A percentile compares a stretch with the other conserved stretches of the same genome.
phyloP scores from a whole-genome alignment of 1,284 basidiomycete genomes.

The Sanghuangporus weigelae region DNA sequence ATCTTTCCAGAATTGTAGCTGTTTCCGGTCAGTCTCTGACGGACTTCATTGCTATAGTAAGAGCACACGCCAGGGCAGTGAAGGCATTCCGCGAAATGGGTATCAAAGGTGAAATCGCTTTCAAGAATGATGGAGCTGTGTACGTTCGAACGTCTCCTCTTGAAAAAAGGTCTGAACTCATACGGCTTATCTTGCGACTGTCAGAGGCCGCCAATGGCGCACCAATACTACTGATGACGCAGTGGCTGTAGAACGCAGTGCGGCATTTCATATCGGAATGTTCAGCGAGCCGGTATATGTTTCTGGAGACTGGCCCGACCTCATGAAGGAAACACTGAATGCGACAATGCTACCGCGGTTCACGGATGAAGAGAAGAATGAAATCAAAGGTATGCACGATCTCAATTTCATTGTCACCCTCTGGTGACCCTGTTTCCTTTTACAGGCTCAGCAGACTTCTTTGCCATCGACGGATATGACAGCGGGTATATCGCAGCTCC shows the following conservation, averaged over 20 bases:
- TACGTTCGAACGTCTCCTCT: constrained; percentile 20
- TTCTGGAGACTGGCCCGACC: constrained; percentile 43
- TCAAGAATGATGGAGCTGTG: constrained; percentile 46
- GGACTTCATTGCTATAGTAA: constrained; percentile 27
- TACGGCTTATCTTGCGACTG: no score
- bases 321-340: constrained; percentile 40
- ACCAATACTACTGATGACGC: constrained; percentile 38
- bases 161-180: no score
- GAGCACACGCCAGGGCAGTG: constrained; percentile 42
- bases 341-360: constrained; percentile 39
- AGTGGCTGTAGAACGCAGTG: constrained; percentile 39
- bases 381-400: constrained; percentile 30
- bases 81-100: constrained; percentile 40
- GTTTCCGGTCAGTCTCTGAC: neutral
- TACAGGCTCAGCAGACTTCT: constrained; percentile 43
- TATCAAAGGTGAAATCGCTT: constrained; percentile 41
- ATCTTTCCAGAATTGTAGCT: neutral
- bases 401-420: neutral
- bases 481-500: constrained; percentile 37
- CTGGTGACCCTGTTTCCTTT: neutral
- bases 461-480: constrained; percentile 41
- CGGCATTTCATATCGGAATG: constrained; percentile 40
- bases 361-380: constrained; percentile 37
- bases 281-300: constrained; percentile 41
- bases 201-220: constrained; percentile 42